Evolutionary conservation across 495 filamentous ascomycete species (phyloP), one percentile per base, ranked within the genome.

Genomic region (Saxophila tyrrhenica): DNA sequence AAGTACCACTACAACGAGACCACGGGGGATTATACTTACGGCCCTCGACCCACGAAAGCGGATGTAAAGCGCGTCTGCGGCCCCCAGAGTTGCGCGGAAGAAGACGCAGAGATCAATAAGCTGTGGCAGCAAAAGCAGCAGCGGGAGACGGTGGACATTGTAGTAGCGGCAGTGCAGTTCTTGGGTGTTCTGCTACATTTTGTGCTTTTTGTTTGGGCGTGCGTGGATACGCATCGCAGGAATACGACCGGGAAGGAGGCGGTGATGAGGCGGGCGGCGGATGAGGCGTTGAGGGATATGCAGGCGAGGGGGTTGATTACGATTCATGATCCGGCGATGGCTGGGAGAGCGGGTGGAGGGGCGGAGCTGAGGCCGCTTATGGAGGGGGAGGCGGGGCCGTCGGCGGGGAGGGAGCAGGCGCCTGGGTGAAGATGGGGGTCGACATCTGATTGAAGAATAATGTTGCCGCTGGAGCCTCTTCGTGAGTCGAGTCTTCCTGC

Each of bases 171-270:
- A 13, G 50, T 53, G 2, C 52, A 54, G 29, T 41, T 38, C 32
- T 39, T 50, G 48, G 66, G 48, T n/a, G 43, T 65, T 3, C 38
- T 67, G 1, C 32, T 65, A 11, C 67, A 69, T 32, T 60, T 69
- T 25, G 54, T 52, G 15, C 62, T 69, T 21, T 69, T 69, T 58
- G 45, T 69, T 16, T 68, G 64, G 58, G 65, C 67, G 3, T 69
- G 67, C 51, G 60, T 65, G 25, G 64, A 68, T 35, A 69, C 67
- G 24, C 43, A 64, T 25, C 25, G 54, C 0, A 58, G 64, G n/a
- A 64, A 55, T 65, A 72, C 22, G 64, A 71, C 44, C 9, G 54
- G 53, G 17, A 49, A 53, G 2, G 45, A 44, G 32, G 58, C 45
- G 24, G 52, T 59, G 19, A 57, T 56, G 15, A 51, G 60, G 55